These are phyloP conservation scores for Sonneratia caseolaris DNA, from an alignment of 345 rosid species.

Conservation along the genomic window DNA sequence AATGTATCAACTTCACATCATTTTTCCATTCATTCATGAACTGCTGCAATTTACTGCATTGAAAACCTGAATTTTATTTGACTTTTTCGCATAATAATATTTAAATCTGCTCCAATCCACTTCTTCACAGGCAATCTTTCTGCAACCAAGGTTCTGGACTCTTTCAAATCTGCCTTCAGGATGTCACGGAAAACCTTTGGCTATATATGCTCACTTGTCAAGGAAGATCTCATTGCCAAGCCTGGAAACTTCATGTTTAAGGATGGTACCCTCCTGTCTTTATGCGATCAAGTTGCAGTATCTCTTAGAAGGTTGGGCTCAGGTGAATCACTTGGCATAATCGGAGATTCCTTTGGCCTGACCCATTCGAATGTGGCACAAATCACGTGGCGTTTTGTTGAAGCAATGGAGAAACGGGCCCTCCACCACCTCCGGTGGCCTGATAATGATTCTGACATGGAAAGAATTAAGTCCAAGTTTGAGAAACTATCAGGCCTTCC, in stretches of 20 bases:
- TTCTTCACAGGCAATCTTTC: slow-evolving; percentile 32
- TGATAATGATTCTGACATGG: slow-evolving; percentile 26
- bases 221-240: slow-evolving; percentile 35
- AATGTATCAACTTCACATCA: background rate
- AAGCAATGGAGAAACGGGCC: slow-evolving; percentile 53
- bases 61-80: background rate
- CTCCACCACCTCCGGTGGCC: slow-evolving; percentile 55
- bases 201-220: slow-evolving; percentile 50
- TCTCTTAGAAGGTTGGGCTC: slow-evolving; percentile 52
- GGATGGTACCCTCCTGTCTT: slow-evolving; percentile 36
- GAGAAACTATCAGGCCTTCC: slow-evolving; percentile 47
- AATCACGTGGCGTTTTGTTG: slow-evolving; percentile 61
- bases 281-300: slow-evolving; percentile 49
- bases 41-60: background rate
- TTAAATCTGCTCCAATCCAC: slow-evolving; percentile 3
- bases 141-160: slow-evolving; percentile 27
- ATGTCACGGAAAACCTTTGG: slow-evolving; percentile 41
- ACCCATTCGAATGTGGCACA: slow-evolving; percentile 54
- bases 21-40: background rate
- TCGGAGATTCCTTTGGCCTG: slow-evolving; percentile 48
- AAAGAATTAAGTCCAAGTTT: slow-evolving; percentile 39
- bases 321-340: slow-evolving; percentile 35
- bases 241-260: slow-evolving; percentile 27
- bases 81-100: slow-evolving; percentile 2
- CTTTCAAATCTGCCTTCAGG: slow-evolving; percentile 30